Percentiles rank a stretch among this genome's conserved stretches.
Conservation (phyloP, 139 green algal genomes). For the Micromonas commoda region DNA sequence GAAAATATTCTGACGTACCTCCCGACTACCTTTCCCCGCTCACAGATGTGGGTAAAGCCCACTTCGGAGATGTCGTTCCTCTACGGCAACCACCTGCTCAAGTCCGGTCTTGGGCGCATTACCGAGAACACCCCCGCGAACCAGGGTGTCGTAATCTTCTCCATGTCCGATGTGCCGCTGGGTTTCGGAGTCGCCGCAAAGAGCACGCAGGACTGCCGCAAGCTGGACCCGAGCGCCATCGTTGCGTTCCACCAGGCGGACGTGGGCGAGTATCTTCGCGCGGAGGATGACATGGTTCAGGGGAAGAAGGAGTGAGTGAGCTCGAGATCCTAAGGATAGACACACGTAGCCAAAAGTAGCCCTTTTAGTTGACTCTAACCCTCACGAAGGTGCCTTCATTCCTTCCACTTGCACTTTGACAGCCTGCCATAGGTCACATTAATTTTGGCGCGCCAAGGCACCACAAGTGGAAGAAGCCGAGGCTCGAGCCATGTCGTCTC, state of each 20-base stretch:
- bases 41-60: slow-evolving; percentile 95
- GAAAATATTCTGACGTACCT: too few species aligned
- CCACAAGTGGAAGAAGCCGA: too few species aligned
- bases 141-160: slow-evolving; percentile 56
- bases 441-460: too few species aligned
- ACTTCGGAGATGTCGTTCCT: slow-evolving; percentile 95
- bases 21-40: too few species aligned
- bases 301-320: slow-evolving; percentile 21
- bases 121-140: slow-evolving; percentile 83
- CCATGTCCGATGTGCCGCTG: slow-evolving; percentile 88
- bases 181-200: slow-evolving; percentile 92
- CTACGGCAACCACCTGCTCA: slow-evolving; percentile 97
- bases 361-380: too few species aligned
- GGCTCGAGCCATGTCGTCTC: slow-evolving; percentile 19
- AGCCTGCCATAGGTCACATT: too few species aligned
- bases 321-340: background rate
- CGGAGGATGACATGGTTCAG: slow-evolving; percentile 50
- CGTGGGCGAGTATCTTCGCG: slow-evolving; percentile 74
- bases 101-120: slow-evolving; percentile 91
- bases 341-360: too few species aligned
- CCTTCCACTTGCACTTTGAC: too few species aligned
- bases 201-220: slow-evolving; percentile 82
- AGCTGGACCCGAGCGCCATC: slow-evolving; percentile 80
- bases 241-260: slow-evolving; percentile 93
- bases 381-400: too few species aligned